A percentile compares a stretch with the other conserved stretches of the same genome.
phyloP scores from a whole-genome alignment of 768 basidiomycete genomes.

The Ramaria rubella region DNA sequence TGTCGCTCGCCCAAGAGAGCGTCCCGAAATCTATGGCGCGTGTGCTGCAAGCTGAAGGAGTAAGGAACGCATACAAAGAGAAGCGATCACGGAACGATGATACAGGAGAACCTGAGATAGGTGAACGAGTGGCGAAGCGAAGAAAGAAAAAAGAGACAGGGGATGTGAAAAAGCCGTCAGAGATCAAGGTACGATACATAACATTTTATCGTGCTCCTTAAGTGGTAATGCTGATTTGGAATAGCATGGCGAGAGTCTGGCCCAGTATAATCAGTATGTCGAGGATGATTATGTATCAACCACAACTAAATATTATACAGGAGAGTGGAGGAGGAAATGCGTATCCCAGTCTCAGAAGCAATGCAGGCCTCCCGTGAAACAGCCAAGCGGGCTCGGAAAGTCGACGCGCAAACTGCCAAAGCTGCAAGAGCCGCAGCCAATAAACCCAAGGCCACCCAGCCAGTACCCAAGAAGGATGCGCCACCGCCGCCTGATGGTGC shows the following conservation, averaged over 20 bases:
- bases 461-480: slow-evolving; percentile 8
- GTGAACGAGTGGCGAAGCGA: neutral
- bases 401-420: neutral
- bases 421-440: slow-evolving; percentile 35
- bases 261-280: slow-evolving; percentile 68
- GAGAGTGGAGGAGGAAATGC: slow-evolving; percentile 68
- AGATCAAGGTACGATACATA: slow-evolving; percentile 2
- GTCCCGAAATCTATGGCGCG: slow-evolving; percentile 66
- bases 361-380: slow-evolving; percentile 10
- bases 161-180: neutral
- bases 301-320: slow-evolving; percentile 29
- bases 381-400: neutral
- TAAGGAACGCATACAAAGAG: slow-evolving; percentile 48
- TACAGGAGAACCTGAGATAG: neutral
- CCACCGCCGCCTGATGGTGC: slow-evolving; percentile 19
- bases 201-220: neutral
- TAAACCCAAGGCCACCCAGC: slow-evolving; percentile 17
- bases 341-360: slow-evolving; percentile 18
- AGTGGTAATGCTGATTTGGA: slow-evolving; percentile 33
- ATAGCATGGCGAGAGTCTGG: slow-evolving; percentile 64
- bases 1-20: slow-evolving; percentile 41
- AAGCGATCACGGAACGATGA: slow-evolving; percentile 22
- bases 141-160: slow-evolving; percentile 6
- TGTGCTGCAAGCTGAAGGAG: slow-evolving; percentile 53
- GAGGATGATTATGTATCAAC: neutral